Percentiles rank a stretch among this genome's conserved stretches.
Evolutionary conservation across 2,329 filamentous ascomycete species (phyloP).

Genomic region (Dothidotthia symphoricarpi): DNA sequence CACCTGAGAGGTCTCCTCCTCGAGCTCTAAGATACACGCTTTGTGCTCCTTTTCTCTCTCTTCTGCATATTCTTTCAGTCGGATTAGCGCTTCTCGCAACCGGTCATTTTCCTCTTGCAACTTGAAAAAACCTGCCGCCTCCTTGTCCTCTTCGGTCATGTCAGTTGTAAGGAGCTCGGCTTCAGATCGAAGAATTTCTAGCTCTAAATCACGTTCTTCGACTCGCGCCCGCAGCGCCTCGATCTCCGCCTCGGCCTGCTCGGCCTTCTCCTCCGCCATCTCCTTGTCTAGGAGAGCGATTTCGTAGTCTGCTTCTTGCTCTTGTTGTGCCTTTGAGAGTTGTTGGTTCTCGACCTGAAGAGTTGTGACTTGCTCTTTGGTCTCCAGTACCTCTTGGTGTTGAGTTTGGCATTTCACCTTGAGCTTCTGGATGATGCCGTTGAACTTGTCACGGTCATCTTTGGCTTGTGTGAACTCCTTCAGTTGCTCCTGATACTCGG

Average conservation of each 20-base stretch:
- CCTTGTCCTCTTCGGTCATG: conserved; percentile 83
- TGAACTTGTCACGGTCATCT: conserved; percentile 73
- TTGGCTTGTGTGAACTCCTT: conserved; percentile 75
- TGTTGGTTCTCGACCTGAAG: conserved; percentile 66
- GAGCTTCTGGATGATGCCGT: conserved; percentile 83
- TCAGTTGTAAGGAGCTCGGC: conserved; percentile 80
- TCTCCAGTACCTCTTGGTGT: conserved; percentile 72
- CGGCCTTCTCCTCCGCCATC: conserved; percentile 92
- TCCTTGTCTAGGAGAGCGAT: conserved; percentile 86
- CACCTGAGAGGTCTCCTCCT: conserved; percentile 31
- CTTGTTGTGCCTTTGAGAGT: conserved; percentile 72
- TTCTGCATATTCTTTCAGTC: conserved; percentile 81
- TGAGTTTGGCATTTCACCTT: conserved; percentile 85
- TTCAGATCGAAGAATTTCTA: conserved; percentile 83
- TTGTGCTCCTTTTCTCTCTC: conserved; percentile 79
- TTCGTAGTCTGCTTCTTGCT: conserved; percentile 82
- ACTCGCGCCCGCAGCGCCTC: conserved; percentile 71
- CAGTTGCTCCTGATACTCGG: conserved; percentile 81
- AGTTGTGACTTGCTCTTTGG: conserved; percentile 77
- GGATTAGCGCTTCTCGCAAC: conserved; percentile 77
- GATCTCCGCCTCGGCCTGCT: conserved; percentile 76
- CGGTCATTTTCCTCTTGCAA: conserved; percentile 89
- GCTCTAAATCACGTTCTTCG: conserved; percentile 84
- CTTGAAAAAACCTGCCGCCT: conserved; percentile 84
- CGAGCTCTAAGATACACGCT: conserved; percentile 45